Conservation (phyloP, 2,329 filamentous ascomycete species). For the Ceratocystis harringtonii region DNA sequence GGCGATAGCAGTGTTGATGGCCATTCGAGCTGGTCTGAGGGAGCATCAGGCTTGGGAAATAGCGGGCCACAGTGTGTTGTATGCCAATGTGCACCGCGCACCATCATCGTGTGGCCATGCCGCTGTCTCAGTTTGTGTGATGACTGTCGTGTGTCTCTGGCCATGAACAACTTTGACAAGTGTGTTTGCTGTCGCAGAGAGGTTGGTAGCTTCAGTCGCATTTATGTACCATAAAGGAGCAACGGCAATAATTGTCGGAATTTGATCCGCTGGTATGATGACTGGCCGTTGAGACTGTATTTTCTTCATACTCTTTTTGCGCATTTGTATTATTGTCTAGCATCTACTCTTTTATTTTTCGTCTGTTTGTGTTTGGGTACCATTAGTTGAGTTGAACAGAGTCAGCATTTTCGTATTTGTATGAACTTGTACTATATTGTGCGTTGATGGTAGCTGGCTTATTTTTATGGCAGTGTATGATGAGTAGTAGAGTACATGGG, state of each 20-base stretch:
- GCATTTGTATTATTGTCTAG: neutral
- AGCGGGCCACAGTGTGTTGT: constrained; percentile 79
- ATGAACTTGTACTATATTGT: too few species aligned
- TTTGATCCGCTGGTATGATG: neutral
- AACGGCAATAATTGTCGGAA: neutral
- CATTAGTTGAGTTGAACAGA: neutral
- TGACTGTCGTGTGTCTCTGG: constrained; percentile 81
- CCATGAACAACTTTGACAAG: constrained; percentile 93
- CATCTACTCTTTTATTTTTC: neutral
- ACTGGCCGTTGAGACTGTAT: neutral
- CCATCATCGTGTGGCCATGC: constrained; percentile 91
- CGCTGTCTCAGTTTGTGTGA: constrained; percentile 89
- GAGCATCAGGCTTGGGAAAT: constrained; percentile 42
- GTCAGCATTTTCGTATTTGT: too few species aligned
- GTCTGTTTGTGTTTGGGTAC: neutral
- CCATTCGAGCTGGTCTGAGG: constrained; percentile 20
- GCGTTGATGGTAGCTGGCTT: neutral
- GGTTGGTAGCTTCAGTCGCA: constrained; percentile 74
- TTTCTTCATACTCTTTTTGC: constrained; percentile 8
- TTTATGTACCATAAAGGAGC: constrained; percentile 59
- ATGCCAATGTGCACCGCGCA: constrained; percentile 72
- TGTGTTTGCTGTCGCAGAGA: constrained; percentile 88
- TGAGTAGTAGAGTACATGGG: too few species aligned
- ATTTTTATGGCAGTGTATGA: too few species aligned
- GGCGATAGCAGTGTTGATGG: neutral